Base-by-base conservation (phyloP, 805 yeast genomes). In the Nakazawaea populi region DNA sequence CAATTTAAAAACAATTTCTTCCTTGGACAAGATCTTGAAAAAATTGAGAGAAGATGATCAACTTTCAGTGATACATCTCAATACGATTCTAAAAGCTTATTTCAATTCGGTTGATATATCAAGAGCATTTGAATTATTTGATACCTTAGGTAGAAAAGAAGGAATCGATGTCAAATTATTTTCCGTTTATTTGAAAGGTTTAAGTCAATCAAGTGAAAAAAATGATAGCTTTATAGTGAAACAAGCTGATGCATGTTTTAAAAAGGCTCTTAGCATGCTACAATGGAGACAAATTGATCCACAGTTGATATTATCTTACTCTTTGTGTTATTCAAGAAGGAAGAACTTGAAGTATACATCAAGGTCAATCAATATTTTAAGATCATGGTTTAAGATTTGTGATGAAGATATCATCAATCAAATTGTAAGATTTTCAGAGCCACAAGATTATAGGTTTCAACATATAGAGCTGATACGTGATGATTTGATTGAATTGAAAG, bases 81-180 rank as follows among this genome's bases (percentile, higher is more conserved):
- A 79, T 56, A 67, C 82, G 29, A 73, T 71, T 0, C 56, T 79
- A 47, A 65, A 70, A 30, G 78, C 80, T 0, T 55, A 79, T 31
- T 57, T 75, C 46, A 71, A 69, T 47, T 70, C 77, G 34, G 58
- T 55, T 5, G 72, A 74, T 51, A 63, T 70, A 10, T 66, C 66
- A 0, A 55, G 62, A 10, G 73, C 74, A 0, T 61, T 75, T 43
- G 60, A 68, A n/a, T 55, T 77, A 5, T 72, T 67, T 54, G 70
- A 74, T 6, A 58, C 56, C 1, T 50, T 64, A 11, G 40, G n/a
- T 4, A 42, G 34, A 37, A 37, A 42, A 28, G 39, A 31, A 4
- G 28, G 29, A 27, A 14, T 49, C 18, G 53, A 51, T 28, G 42
- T 14, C n/a, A 46, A 51, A 31, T 24, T 42, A n/a, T 42, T 46